These are phyloP conservation scores for Candida michaelii DNA, from an alignment of 805 yeast genomes.

Conservation along the genomic window DNA sequence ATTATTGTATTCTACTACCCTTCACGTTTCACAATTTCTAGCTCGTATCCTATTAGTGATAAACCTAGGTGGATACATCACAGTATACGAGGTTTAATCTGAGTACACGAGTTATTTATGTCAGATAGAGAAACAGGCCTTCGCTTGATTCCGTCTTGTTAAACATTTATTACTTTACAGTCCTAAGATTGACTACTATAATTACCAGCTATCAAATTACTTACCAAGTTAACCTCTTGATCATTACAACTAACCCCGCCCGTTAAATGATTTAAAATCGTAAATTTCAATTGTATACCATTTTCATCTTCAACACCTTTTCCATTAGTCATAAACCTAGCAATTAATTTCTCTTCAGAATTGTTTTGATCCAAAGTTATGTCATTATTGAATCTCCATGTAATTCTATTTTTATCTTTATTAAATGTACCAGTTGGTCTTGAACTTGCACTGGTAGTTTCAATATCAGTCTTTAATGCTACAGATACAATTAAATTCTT, in stretches of 20 bases:
- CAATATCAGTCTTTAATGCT: slow-evolving; percentile 56
- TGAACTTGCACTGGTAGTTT: slow-evolving; percentile 72
- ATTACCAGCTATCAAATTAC: slow-evolving; percentile 17
- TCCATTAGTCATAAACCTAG: slow-evolving; percentile 79
- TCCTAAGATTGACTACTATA: slow-evolving; percentile 10
- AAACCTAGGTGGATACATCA: too few relatives aligned
- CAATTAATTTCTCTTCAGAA: slow-evolving; percentile 70
- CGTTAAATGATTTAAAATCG: slow-evolving; percentile 10
- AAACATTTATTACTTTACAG: too few relatives aligned
- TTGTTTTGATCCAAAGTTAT: slow-evolving; percentile 33
- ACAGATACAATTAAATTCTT: slow-evolving; percentile 64
- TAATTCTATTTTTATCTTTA: slow-evolving; percentile 79
- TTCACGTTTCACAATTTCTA: background rate
- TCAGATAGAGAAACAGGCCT: too few relatives aligned
- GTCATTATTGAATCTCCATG: slow-evolving; percentile 67
- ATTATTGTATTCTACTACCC: too few relatives aligned
- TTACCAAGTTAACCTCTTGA: slow-evolving; percentile 12
- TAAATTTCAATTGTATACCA: slow-evolving; percentile 71
- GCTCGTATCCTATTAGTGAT: too few relatives aligned
- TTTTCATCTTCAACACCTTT: slow-evolving; percentile 67
- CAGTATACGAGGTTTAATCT: too few relatives aligned
- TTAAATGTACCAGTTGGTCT: slow-evolving; percentile 92
- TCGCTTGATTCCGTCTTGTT: too few relatives aligned
- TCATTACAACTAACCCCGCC: slow-evolving; percentile 10
- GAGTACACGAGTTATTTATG: too few relatives aligned